A percentile compares a stretch with the other conserved stretches of the same genome.
Evolutionary conservation across 805 yeast species (phyloP).

Genomic region (Priceomyces melissophilus): DNA sequence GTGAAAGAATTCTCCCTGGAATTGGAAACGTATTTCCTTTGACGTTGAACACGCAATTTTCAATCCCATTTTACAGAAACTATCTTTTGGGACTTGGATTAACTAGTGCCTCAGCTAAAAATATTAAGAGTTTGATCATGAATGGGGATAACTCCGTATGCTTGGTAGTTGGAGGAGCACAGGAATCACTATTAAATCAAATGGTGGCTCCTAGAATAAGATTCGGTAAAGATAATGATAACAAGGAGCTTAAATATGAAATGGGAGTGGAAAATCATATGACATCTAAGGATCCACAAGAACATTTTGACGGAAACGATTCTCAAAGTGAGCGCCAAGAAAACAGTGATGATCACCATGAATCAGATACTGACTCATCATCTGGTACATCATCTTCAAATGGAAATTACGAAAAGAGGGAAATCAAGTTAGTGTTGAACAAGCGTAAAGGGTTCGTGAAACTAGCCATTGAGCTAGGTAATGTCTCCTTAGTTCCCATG

Average conservation of each 20-base stretch:
- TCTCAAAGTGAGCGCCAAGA: not conserved
- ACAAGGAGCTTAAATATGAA: constrained; percentile 3
- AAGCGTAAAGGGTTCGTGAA: constrained; percentile 87
- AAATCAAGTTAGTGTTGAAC: constrained; percentile 65
- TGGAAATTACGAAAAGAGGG: constrained; percentile 10
- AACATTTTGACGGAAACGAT: not conserved
- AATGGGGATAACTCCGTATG: constrained; percentile 72
- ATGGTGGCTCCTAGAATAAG: constrained; percentile 31
- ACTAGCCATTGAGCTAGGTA: constrained; percentile 76
- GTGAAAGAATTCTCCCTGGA: constrained; percentile 73
- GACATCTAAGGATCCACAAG: not conserved
- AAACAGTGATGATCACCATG: not conserved
- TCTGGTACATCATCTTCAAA: not conserved
- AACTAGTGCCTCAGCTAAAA: constrained; percentile 75
- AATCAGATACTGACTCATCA: constrained; percentile 1
- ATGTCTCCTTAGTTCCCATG: constrained; percentile 78
- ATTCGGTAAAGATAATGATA: constrained; percentile 31
- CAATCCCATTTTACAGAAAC: constrained; percentile 81
- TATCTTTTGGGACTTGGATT: constrained; percentile 78
- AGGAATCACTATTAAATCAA: constrained; percentile 66
- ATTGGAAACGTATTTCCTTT: constrained; percentile 69
- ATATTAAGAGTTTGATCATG: constrained; percentile 61
- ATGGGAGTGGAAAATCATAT: constrained; percentile 2
- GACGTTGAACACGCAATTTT: constrained; percentile 80
- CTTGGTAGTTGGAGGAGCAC: constrained; percentile 94